Evolutionary conservation across 495 filamentous ascomycete genomes (phyloP), one percentile per base, ranked within the genome.

Genomic region (Talaromyces thailandensis): DNA sequence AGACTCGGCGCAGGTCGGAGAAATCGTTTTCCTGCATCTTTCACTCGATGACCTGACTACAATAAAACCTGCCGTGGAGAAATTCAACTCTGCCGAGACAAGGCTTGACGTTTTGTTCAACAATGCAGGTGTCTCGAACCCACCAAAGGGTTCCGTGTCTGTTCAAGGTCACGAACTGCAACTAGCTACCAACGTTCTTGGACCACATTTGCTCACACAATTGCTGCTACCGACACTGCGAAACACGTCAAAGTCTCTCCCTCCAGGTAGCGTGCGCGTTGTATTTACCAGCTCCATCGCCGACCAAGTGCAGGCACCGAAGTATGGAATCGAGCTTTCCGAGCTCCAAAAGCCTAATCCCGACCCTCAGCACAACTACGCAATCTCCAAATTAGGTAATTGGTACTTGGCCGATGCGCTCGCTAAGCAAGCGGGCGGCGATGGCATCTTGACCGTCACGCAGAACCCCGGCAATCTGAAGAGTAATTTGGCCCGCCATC

Each of bases 31-130:
- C 63, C 72, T 84, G 2, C 60, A 66, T 16, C 67, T 86, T 9
- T 67, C 77, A 6, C 76, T 86, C 0, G 66, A 73, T 25, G 80
- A 85, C 63, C 73, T 86, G 9, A 66, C 67, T 5, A 79, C 75
- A 9, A 79, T 87, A 63, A 79, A 79, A 62, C 31, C 71, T 0
- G 69, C 79, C 0, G 82, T 75, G 4, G 64, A 77, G 6, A 61
- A 64, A 4, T 80, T 84, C 64, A 65, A 68, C 5, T 53, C 62
- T 0, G 60, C 70, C 35, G 79, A 84, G 67, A 64, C 62, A 3
- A 64, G 74, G 12, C 73, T 86, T 0, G 78, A 86, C 60, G 76
- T 84, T 8, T 70, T 86, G 0, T 84, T 72, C 64, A 84, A 84
- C 64, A 84, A 86, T 63, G 82, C 83, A 0, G 84, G 82, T 6